These are phyloP conservation scores for Microstroma glucosiphilum DNA, from an alignment of 1,284 basidiomycete genomes.

Conservation along the genomic window DNA sequence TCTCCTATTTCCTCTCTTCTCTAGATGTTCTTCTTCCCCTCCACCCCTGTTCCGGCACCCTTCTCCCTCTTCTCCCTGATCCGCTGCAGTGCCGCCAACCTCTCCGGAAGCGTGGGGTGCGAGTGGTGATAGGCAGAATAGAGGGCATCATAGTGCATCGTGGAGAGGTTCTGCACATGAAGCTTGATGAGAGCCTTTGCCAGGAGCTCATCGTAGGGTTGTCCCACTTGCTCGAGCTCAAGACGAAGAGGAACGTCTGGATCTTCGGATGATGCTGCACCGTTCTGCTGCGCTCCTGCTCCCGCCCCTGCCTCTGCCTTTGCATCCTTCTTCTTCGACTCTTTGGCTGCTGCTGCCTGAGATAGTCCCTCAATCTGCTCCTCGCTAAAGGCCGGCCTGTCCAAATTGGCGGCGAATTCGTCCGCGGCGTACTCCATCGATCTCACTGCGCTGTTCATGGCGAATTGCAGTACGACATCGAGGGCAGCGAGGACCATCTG, in stretches of 20 bases:
- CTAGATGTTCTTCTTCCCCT: background rate
- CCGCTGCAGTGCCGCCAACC: constrained; percentile 18
- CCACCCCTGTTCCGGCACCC: background rate
- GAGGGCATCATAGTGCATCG: constrained; percentile 48
- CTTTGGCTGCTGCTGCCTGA: background rate
- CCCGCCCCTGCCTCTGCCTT: constrained; percentile 19
- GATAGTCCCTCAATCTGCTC: constrained; percentile 4
- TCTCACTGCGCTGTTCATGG: constrained; percentile 37
- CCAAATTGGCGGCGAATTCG: constrained; percentile 6
- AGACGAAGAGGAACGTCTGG: background rate
- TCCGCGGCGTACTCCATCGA: constrained; percentile 47
- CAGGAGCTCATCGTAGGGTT: constrained; percentile 39
- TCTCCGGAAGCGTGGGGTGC: constrained; percentile 45
- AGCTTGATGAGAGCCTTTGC: constrained; percentile 44
- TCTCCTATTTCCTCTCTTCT: background rate
- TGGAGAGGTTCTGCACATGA: constrained; percentile 44
- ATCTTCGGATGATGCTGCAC: background rate
- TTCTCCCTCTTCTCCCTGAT: background rate
- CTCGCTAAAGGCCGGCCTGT: background rate
- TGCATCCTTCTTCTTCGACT: constrained; percentile 2
- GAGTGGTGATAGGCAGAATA: constrained; percentile 48
- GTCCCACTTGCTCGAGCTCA: constrained; percentile 14
- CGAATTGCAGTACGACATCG: constrained; percentile 41
- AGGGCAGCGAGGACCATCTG: constrained; percentile 43
- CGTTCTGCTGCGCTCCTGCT: constrained; percentile 11